A percentile compares a stretch with the other conserved stretches of the same genome.
These are phyloP conservation scores for Capronia coronata DNA, from an alignment of 2,329 filamentous ascomycete genomes.

Conservation along the genomic window DNA sequence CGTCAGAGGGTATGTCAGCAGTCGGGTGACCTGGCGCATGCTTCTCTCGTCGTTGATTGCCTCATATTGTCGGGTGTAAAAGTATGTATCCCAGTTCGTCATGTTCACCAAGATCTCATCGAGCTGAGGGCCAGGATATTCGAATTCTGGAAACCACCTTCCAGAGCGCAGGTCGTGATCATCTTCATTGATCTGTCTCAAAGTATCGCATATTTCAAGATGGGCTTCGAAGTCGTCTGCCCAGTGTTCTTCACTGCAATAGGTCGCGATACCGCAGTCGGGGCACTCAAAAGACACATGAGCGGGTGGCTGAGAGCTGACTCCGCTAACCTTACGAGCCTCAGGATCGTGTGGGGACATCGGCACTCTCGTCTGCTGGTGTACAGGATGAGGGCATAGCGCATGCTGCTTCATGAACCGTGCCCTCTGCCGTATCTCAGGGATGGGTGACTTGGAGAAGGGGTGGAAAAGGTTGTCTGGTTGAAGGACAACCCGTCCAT, in stretches of 20 bases:
- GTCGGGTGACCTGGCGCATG: conserved; percentile 85
- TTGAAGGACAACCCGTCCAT: conserved; percentile 46
- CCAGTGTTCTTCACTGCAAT: conserved; percentile 93
- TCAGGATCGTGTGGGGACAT: conserved; percentile 60
- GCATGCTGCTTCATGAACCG: conserved; percentile 90
- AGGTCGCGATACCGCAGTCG: conserved; percentile 88
- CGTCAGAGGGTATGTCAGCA: conserved; percentile 90
- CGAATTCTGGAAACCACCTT: conserved; percentile 86
- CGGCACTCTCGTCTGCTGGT: conserved; percentile 66
- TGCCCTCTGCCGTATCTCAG: conserved; percentile 78
- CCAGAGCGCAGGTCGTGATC: conserved; percentile 91
- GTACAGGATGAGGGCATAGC: conserved; percentile 84
- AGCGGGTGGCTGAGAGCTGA: conserved; percentile 51
- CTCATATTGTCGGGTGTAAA: conserved; percentile 86
- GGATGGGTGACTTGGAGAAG: conserved; percentile 80
- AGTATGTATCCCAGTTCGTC: conserved; percentile 96
- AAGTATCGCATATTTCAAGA: conserved; percentile 81
- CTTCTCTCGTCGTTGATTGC: conserved; percentile 86
- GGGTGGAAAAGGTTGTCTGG: conserved; percentile 88
- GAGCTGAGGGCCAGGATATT: conserved; percentile 81
- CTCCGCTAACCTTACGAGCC: conserved; percentile 49
- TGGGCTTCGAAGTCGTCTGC: conserved; percentile 92
- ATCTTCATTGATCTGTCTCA: conserved; percentile 93
- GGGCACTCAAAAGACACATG: conserved; percentile 93
- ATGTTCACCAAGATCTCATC: conserved; percentile 93